phyloP scores from a whole-genome alignment of 192 early-diverging fungal species.

The Fimicolochytrium jonesii region DNA sequence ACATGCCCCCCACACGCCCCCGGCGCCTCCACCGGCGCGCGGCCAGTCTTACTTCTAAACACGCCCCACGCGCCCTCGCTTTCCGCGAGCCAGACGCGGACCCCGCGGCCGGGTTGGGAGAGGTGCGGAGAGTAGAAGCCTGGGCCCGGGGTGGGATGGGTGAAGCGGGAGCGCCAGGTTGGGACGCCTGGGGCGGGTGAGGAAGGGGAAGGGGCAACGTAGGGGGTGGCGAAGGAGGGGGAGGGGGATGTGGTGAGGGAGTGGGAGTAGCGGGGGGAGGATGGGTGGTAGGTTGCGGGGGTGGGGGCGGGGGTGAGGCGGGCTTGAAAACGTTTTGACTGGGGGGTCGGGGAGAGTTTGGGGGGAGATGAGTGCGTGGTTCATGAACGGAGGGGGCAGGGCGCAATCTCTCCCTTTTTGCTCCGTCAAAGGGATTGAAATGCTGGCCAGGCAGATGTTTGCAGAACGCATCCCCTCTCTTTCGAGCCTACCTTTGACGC shows the following conservation, averaged over 20 bases:
- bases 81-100: neutral
- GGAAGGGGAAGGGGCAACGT: conserved; percentile 8
- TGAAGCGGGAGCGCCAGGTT: conserved; percentile 12
- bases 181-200: conserved; percentile 2
- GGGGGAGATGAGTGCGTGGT: neutral
- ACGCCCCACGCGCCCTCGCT: neutral
- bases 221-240: conserved; percentile 31
- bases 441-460: neutral
- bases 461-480: neutral
- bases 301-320: neutral
- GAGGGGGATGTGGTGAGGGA: no score
- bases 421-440: neutral
- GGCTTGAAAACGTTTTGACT: neutral
- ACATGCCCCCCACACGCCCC: no score
- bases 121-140: neutral
- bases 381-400: neutral
- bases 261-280: conserved; percentile 26
- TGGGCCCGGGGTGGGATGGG: conserved; percentile 10
- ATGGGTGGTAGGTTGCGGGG: conserved; percentile 32
- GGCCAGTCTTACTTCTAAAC: conserved; percentile 15
- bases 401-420: neutral
- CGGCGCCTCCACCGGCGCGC: no score
- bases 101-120: no score
- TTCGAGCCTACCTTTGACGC: conserved; percentile 39
- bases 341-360: neutral